A percentile compares a stretch with the other conserved stretches of the same genome.
These are phyloP conservation scores for Catunica adiposa DNA, from an alignment of 2,329 filamentous ascomycete genomes.

Conservation along the genomic window DNA sequence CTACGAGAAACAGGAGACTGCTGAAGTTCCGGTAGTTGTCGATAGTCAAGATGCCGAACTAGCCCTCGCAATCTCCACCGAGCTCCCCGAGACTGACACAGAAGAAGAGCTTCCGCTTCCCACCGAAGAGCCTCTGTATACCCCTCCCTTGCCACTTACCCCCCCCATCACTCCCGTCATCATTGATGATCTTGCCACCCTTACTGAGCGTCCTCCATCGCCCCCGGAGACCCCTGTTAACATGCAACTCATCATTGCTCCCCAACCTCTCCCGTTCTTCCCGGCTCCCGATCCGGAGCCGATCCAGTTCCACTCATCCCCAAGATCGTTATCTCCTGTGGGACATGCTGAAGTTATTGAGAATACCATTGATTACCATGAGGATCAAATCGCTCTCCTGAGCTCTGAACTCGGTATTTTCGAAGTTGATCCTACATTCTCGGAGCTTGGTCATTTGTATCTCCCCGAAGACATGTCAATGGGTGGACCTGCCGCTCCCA, in stretches of 20 bases:
- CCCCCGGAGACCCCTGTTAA: not conserved
- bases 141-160: not conserved
- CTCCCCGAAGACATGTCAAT: not conserved
- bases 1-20: not conserved
- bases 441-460: not conserved
- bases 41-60: not conserved
- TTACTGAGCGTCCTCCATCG: not conserved
- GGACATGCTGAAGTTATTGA: not conserved
- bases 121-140: not conserved
- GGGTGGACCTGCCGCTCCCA: not conserved
- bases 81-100: not conserved
- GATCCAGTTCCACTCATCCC: not conserved
- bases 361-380: not conserved
- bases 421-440: not conserved
- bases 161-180: not conserved
- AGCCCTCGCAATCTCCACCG: not conserved
- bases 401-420: not conserved
- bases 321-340: not conserved
- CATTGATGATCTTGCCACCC: no score
- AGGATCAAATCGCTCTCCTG: not conserved
- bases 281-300: not conserved
- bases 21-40: not conserved
- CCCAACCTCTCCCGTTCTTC: constrained; percentile 2
- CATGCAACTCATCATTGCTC: constrained; percentile 4
- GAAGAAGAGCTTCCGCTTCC: not conserved